Conservation (phyloP, 2,329 filamentous ascomycete species). For the Aspergillus sp. region DNA sequence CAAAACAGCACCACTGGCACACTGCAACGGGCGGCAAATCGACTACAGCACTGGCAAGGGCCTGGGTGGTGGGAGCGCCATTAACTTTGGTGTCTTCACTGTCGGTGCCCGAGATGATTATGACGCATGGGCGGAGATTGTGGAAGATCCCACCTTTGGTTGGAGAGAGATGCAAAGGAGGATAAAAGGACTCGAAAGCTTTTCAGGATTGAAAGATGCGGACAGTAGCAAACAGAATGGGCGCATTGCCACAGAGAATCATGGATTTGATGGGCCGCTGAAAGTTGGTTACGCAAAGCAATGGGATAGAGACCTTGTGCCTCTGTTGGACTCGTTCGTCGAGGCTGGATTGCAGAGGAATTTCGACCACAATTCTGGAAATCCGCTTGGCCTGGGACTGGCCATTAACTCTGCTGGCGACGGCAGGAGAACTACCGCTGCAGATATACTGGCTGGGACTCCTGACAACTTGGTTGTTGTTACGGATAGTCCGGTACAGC, state of each 20-base stretch:
- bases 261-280: too few relatives aligned
- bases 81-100: constrained; percentile 58
- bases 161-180: constrained; percentile 56
- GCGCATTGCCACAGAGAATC: constrained; percentile 45
- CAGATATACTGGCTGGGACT: too few relatives aligned
- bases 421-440: too few relatives aligned
- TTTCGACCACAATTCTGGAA: too few relatives aligned
- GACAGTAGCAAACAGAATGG: constrained; percentile 30
- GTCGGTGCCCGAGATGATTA: constrained; percentile 61
- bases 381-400: too few relatives aligned
- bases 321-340: too few relatives aligned
- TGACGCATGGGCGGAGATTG: constrained; percentile 58
- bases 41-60: constrained; percentile 53
- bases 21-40: constrained; percentile 46
- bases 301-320: too few relatives aligned
- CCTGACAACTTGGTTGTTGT: too few relatives aligned
- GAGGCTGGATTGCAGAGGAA: too few relatives aligned
- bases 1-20: constrained; percentile 48
- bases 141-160: constrained; percentile 55
- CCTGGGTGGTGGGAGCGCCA: constrained; percentile 53
- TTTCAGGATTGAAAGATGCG: constrained; percentile 43
- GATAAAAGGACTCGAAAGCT: constrained; percentile 57
- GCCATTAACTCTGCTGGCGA: too few relatives aligned
- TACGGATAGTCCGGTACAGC: too few relatives aligned
- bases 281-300: too few relatives aligned